These are phyloP conservation scores for Fusarium sublunatum DNA, from an alignment of 2,329 filamentous ascomycete genomes.

Conservation along the genomic window DNA sequence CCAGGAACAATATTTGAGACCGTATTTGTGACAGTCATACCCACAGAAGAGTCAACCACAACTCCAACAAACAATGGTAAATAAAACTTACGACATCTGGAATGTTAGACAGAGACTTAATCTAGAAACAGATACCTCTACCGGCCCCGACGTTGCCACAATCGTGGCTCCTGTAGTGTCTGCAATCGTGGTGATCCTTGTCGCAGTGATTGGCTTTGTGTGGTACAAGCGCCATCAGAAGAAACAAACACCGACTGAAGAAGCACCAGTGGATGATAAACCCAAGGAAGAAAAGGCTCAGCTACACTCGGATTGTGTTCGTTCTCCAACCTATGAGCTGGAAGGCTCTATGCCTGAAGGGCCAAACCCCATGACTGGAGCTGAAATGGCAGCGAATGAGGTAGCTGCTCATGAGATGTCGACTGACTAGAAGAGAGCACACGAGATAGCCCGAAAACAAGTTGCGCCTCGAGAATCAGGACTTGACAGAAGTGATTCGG, in stretches of 20 bases:
- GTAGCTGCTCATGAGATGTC: conserved; percentile 9
- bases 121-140: not conserved
- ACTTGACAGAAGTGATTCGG: no score
- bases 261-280: not conserved
- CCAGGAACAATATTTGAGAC: not conserved
- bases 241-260: not conserved
- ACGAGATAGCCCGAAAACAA: not conserved
- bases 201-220: not conserved
- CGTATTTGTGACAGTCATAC: not conserved
- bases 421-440: not conserved
- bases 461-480: not conserved
- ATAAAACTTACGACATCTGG: not conserved
- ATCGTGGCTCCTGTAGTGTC: conserved; percentile 3
- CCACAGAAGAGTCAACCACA: not conserved
- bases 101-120: not conserved
- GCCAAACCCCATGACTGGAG: accelerated
- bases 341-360: not conserved
- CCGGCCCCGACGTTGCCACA: not conserved
- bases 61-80: not conserved
- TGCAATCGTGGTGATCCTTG: not conserved
- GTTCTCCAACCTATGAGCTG: not conserved
- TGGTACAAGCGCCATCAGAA: conserved; percentile 1
- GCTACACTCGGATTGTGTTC: conserved; percentile 5
- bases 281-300: not conserved
- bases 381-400: conserved; percentile 12